A percentile compares a stretch with the other conserved stretches of the same genome.
Evolutionary conservation across 108 stramenopile genomes (phyloP).

Genomic region (Nannochloropsis granulata): DNA sequence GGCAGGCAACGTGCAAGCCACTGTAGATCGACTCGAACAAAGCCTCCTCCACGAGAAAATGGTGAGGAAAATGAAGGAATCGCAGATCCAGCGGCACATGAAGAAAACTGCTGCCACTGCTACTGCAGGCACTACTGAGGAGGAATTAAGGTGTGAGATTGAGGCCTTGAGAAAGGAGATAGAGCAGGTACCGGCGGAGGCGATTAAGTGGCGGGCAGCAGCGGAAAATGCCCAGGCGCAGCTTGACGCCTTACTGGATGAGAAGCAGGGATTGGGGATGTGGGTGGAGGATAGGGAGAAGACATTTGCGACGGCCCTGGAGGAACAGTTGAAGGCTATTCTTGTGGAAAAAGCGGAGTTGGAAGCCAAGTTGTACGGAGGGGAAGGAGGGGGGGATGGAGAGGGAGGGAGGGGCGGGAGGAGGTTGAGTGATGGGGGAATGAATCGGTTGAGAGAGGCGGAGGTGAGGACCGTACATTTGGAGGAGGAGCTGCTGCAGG

Average conservation of each 20-base stretch:
- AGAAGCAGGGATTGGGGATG: slow-evolving; percentile 3
- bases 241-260: slow-evolving; percentile 9
- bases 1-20: not conserved
- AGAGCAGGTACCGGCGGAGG: not conserved
- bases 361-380: not conserved
- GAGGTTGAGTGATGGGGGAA: not conserved
- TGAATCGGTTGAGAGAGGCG: not conserved
- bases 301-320: slow-evolving; percentile 3
- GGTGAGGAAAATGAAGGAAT: not conserved
- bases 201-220: slow-evolving; percentile 12
- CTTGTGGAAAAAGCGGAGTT: slow-evolving; percentile 11
- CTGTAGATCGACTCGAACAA: not conserved
- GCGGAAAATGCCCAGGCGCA: slow-evolving; percentile 6
- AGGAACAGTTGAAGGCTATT: not conserved
- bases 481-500: slow-evolving; percentile 15
- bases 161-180: slow-evolving; percentile 7
- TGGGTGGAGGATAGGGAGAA: slow-evolving; percentile 3
- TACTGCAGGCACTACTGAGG: not conserved
- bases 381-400: not conserved
- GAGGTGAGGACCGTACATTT: slow-evolving; percentile 6
- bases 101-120: not conserved
- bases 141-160: not conserved
- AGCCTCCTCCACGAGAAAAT: not conserved
- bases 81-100: not conserved
- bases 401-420: not conserved